A percentile compares a stretch with the other conserved stretches of the same genome.
Evolutionary conservation across 2,329 filamentous ascomycete genomes (phyloP).

Genomic region (Colletotrichum brevisporum): DNA sequence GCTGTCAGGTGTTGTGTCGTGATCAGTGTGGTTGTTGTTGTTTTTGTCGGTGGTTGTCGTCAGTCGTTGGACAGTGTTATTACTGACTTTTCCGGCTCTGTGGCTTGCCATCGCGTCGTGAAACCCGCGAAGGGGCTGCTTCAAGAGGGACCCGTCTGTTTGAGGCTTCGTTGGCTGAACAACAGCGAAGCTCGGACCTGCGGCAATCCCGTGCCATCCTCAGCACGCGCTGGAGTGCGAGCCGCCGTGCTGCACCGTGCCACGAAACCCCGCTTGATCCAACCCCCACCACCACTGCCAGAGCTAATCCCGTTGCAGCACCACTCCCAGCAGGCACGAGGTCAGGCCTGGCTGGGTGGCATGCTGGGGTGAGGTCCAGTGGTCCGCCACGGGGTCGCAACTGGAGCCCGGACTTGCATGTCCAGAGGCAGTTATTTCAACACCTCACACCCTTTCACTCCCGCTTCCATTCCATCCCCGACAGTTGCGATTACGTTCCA

Average conservation of each 20-base stretch:
- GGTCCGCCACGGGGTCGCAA: conserved; percentile 38
- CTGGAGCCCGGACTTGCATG: conserved; percentile 56
- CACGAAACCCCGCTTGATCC: conserved; percentile 37
- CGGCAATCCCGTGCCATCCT: conserved; percentile 24
- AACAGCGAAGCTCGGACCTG: conserved; percentile 16
- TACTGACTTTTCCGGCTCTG: conserved; percentile 7
- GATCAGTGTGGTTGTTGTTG: neutral
- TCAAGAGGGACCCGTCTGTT: conserved; percentile 32
- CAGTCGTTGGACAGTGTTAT: neutral
- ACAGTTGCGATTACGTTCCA: conserved; percentile 33
- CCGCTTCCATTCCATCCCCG: conserved; percentile 53
- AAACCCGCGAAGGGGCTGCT: conserved; percentile 11
- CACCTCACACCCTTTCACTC: conserved; percentile 47
- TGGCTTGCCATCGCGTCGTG: conserved; percentile 7
- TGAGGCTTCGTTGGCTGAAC: conserved; percentile 33
- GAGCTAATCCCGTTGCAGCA: conserved; percentile 41
- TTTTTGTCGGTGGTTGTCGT: conserved; percentile 1
- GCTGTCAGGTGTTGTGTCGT: neutral
- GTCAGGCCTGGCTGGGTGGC: conserved; percentile 31
- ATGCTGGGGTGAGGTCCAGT: conserved; percentile 24
- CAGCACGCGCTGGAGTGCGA: neutral
- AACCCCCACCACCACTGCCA: conserved; percentile 33
- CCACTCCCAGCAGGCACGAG: conserved; percentile 22
- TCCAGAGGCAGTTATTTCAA: conserved; percentile 50
- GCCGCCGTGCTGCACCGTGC: conserved; percentile 22